These are phyloP conservation scores for Wilhelminamyces savonicus DNA, from an alignment of 805 yeast genomes.

Conservation along the genomic window DNA sequence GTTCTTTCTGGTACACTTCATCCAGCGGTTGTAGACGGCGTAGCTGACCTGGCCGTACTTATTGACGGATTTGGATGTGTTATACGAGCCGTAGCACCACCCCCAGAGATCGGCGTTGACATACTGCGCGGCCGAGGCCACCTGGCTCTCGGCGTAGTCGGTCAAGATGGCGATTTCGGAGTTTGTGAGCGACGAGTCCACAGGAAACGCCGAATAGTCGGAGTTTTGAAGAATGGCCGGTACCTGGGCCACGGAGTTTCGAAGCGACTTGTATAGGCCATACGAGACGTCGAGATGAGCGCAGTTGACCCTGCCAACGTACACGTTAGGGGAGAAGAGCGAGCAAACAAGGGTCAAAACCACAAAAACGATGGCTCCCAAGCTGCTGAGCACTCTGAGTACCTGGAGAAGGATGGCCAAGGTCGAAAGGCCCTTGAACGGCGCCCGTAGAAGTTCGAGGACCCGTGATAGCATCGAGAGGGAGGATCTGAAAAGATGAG, in stretches of 20 bases:
- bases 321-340: slow-evolving; percentile 6
- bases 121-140: slow-evolving; percentile 43
- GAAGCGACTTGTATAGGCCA: slow-evolving; percentile 44
- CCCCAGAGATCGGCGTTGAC: slow-evolving; percentile 33
- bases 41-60: slow-evolving; percentile 8
- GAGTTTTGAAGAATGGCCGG: slow-evolving; percentile 9
- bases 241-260: slow-evolving; percentile 23
- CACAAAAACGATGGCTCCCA: no score
- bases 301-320: slow-evolving; percentile 39
- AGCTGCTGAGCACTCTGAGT: no score
- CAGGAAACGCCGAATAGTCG: slow-evolving; percentile 14
- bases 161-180: slow-evolving; percentile 42
- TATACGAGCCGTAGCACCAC: slow-evolving; percentile 42
- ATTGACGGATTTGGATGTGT: slow-evolving; percentile 9
- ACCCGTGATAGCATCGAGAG: no score
- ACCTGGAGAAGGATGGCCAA: slow-evolving; percentile 9
- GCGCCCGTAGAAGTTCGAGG: no score
- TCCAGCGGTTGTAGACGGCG: slow-evolving; percentile 11
- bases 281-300: slow-evolving; percentile 46
- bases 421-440: slow-evolving; percentile 19
- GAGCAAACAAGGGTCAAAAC: no score
- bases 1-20: slow-evolving; percentile 14
- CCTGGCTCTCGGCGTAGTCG: slow-evolving; percentile 40
- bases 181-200: slow-evolving; percentile 36
- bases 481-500: no score